Conservation (phyloP, 208 protist genomes). For the Vickermania spadyakhi region DNA sequence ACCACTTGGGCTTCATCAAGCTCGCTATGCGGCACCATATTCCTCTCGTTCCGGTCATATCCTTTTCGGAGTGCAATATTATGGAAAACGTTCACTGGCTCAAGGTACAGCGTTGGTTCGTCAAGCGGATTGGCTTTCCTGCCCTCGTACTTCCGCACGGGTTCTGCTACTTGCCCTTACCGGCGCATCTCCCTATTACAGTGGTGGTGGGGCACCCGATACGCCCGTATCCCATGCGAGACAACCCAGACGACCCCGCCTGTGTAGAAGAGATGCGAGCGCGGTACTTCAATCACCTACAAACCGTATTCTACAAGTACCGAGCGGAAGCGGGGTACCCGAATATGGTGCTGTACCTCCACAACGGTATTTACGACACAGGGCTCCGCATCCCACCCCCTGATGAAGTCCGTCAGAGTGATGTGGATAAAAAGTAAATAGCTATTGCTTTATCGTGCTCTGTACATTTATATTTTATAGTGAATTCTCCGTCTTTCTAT, state of each 20-base stretch:
- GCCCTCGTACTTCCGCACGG: slow-evolving; percentile 51
- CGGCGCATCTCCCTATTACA: slow-evolving; percentile 22
- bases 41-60: slow-evolving; percentile 51
- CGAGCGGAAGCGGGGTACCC: slow-evolving; percentile 46
- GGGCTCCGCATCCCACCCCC: background rate
- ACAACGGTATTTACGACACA: slow-evolving; percentile 26
- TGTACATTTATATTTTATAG: background rate
- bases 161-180: slow-evolving; percentile 42
- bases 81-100: slow-evolving; percentile 46
- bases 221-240: slow-evolving; percentile 21
- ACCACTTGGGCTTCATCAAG: slow-evolving; percentile 59
- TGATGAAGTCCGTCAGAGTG: background rate
- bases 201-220: slow-evolving; percentile 54
- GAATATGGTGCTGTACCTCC: slow-evolving; percentile 43
- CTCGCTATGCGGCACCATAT: slow-evolving; percentile 41
- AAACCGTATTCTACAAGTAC: slow-evolving; percentile 49
- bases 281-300: slow-evolving; percentile 46
- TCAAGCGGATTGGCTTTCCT: slow-evolving; percentile 48
- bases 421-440: background rate
- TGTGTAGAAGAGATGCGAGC: slow-evolving; percentile 29
- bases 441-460: too few relatives aligned
- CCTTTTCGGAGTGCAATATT: slow-evolving; percentile 58
- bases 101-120: slow-evolving; percentile 34
- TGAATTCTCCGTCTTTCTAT: background rate
- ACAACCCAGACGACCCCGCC: slow-evolving; percentile 18